Base-by-base conservation (phyloP, 2,329 filamentous ascomycete genomes). In the Niveomyces coronatus region DNA sequence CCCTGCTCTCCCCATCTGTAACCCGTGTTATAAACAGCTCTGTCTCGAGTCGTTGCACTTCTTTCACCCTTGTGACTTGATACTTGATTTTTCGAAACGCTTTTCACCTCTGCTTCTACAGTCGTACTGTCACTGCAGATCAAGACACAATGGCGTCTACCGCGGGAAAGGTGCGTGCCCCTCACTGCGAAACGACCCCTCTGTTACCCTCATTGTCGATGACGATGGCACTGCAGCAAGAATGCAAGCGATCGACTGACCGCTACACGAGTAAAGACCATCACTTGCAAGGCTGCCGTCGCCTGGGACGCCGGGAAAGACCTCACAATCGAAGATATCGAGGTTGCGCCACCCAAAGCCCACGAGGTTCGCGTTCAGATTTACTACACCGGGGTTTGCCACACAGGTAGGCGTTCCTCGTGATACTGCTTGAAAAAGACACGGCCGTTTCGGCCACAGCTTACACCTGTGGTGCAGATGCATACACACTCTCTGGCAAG, bases 371-470 rank as follows among this genome's bases (percentile, higher is more conserved):
- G 91, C 54, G 94, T 98, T 58, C 70, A 96, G 71, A 85, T 96
- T 60, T 82, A 89, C 72, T 93, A 95, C 71, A 98, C 91, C 38
- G 91, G 91, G 65, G 91, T 98, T 60, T 98, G 91, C 72, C 91
- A 98, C 70, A 98, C 89, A 60, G 85, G 85, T 91, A 67, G 51
- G 61, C 17, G 14, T 7, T 11, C 9, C 17, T 26, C 15, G 10
- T 11, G n/a, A n/a, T n/a, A n/a, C n/a, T n/a, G n/a, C n/a, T n/a
- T n/a, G n/a, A n/a, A n/a, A n/a, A n/a, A n/a, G n/a, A n/a, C n/a
- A n/a, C n/a, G n/a, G n/a, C n/a, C n/a, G n/a, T n/a, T n/a, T n/a
- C n/a, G n/a, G n/a, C n/a, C n/a, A 9, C 31, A 31, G 14, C 27
- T 32, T 19, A 31, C 23, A 9, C 11, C 10, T 6, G 11, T 10